Evolutionary conservation across 1,284 basidiomycete genomes (phyloP), one percentile per base, ranked within the genome.

Genomic region (Marasmius fiardii): DNA sequence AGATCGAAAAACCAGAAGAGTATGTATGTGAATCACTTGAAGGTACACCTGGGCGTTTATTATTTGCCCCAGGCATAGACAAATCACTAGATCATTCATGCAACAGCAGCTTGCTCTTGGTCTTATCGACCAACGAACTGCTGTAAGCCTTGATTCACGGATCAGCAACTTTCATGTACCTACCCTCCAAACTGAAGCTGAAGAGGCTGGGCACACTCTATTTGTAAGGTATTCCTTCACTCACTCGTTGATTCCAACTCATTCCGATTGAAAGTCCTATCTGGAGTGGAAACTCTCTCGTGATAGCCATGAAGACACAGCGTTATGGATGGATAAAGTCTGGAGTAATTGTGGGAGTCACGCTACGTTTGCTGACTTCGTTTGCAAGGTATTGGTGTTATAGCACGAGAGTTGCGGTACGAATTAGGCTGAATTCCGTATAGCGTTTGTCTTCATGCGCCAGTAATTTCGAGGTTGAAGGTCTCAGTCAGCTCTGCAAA

Each of bases 401-500:
- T 41, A 35, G 33, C 16, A 55, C 20, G 21, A 7, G 34, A 21
- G 41, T 39, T 14, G 39, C 24, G 20, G 24, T 57, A 26, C 31
- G 16, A 7, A 14, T 16, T 8, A 16, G 41, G 24, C 18, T 48
- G 49, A 47, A 18, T 43, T 41, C 31, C 14, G 53, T 20, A 24
- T 4, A 91, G 88, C 77, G 81, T 43, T 86, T 88, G 63, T 68
- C 71, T 21, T 68, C 70, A 16, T 72, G 81, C 28, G 72, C 78
- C 4, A 70, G 71, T 41, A 72, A 77, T 31, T 70, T 79, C 37
- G 86, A 90, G 57, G 74, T 88, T 1, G 90, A 92, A 65, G 70
- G 80, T 3, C 71, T 92, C 33, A 82, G 87, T 50, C 77, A 82
- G 60, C 67, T 89, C 21, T 88, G 86, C 66, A 84, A 81, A 65